Base-by-base conservation (phyloP, 495 filamentous ascomycete species). In the Immersiella caudata region DNA sequence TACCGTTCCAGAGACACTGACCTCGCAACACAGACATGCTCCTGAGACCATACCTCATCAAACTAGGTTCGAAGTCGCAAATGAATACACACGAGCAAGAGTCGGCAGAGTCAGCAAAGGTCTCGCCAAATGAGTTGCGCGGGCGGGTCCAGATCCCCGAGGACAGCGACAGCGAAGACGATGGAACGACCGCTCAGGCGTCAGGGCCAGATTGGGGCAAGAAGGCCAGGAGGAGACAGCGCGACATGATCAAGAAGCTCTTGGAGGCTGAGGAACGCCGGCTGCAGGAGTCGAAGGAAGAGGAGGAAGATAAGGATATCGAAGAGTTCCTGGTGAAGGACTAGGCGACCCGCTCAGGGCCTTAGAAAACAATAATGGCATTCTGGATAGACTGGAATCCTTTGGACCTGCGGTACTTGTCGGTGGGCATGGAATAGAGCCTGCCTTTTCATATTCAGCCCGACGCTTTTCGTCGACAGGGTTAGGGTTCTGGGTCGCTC, bases 231-330 rank as follows among this genome's bases (percentile, higher is more conserved):
- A 87, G 86, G 77, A 79, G 89, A 27, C 87, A 89, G 69, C 79
- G 87, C 21, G 84, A 87, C 64, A 76, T 87, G 70, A 82, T 91
- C 66, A 86, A 81, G 78, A 81, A 83, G 71, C 65, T 86, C 51
- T 66, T 84, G 52, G 81, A 83, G 36, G 88, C 67, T 71, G 85
- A 77, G 76, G 88, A 83, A 71, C 72, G 70, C 67, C 66, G 76
- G 63, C 68, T 81, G 35, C 73, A 77, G 57, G 81, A 85, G 69
- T 73, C 76, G 18, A 76, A 71, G 72, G 80, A 75, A 76, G 86
- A 88, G 70, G 76, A 88, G 49, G 89, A 90, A 71, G 85, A 89
- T 62, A 89, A 85, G 74, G 89, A 89, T 72, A 86, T 94, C 73
- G 83, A 87, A 82, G 87, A 92, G 73, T 87, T 88, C 71, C 79